These are phyloP conservation scores for Cystobasidium ongulense DNA, from an alignment of 768 basidiomycete species.

Conservation along the genomic window DNA sequence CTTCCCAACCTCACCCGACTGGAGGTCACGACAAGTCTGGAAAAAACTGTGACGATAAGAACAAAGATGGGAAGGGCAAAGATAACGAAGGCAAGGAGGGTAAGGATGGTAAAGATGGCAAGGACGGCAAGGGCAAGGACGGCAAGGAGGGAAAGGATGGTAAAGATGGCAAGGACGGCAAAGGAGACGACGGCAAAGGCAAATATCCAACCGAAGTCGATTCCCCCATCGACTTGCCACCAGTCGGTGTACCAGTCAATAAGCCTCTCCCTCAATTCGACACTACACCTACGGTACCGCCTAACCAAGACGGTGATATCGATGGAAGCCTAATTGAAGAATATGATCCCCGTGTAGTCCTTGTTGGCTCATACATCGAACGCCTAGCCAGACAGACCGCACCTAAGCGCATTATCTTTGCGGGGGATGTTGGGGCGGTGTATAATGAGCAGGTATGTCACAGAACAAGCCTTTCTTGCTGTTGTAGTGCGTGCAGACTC, in stretches of 20 bases:
- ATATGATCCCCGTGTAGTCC: not conserved
- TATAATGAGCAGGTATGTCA: not conserved
- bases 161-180: slow-evolving; percentile 1
- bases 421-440: not conserved
- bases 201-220: not conserved
- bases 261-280: not conserved
- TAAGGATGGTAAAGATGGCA: not conserved
- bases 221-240: not conserved
- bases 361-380: not conserved
- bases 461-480: not conserved
- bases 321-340: not conserved
- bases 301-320: not conserved
- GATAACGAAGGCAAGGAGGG: not conserved
- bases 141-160: not conserved
- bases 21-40: not conserved
- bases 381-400: not conserved
- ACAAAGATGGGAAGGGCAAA: not conserved
- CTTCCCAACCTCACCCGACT: too few relatives aligned
- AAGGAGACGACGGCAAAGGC: not conserved
- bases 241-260: not conserved
- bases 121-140: not conserved
- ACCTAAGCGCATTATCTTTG: not conserved
- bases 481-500: not conserved
- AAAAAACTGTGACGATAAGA: not conserved
- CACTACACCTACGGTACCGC: not conserved